Percentiles rank a stretch among this genome's conserved stretches.
These are phyloP conservation scores for Aspergillus puulaauensis DNA, from an alignment of 2,329 filamentous ascomycete genomes.

Conservation along the genomic window DNA sequence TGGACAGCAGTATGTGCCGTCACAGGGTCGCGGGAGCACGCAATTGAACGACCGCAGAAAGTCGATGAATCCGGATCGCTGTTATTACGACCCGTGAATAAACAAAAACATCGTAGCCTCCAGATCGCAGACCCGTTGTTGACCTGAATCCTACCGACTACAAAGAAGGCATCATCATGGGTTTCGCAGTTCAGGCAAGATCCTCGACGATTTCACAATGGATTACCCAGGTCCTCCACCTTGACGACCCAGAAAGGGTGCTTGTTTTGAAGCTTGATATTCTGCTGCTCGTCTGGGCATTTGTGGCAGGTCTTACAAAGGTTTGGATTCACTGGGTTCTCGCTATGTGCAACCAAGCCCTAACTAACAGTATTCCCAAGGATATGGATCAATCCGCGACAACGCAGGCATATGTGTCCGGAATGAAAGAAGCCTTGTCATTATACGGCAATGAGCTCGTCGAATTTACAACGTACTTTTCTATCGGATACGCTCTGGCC, in stretches of 20 bases:
- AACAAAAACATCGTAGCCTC: neutral
- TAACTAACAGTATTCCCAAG: neutral
- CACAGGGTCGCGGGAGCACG: neutral
- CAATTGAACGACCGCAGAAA: neutral
- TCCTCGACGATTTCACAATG: neutral
- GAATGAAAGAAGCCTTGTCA: constrained; percentile 41
- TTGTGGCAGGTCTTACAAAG: constrained; percentile 12
- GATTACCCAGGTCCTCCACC: neutral
- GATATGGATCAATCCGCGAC: constrained; percentile 14
- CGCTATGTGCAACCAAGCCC: neutral
- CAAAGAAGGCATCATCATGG: neutral
- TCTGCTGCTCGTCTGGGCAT: constrained; percentile 7
- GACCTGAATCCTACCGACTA: neutral
- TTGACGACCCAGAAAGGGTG: neutral
- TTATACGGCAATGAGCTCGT: constrained; percentile 43
- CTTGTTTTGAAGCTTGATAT: constrained; percentile 10
- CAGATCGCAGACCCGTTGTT: neutral
- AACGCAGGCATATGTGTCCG: constrained; percentile 36
- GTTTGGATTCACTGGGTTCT: neutral
- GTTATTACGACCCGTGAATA: too few relatives aligned
- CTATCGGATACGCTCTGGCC: constrained; percentile 39
- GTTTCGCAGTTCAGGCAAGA: neutral
- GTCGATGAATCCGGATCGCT: neutral
- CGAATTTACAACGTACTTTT: constrained; percentile 45
- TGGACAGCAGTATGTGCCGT: neutral